A percentile compares a stretch with the other conserved stretches of the same genome.
Conservation (phyloP, 2,329 filamentous ascomycete species). For the Ophiostoma angusticollis region DNA sequence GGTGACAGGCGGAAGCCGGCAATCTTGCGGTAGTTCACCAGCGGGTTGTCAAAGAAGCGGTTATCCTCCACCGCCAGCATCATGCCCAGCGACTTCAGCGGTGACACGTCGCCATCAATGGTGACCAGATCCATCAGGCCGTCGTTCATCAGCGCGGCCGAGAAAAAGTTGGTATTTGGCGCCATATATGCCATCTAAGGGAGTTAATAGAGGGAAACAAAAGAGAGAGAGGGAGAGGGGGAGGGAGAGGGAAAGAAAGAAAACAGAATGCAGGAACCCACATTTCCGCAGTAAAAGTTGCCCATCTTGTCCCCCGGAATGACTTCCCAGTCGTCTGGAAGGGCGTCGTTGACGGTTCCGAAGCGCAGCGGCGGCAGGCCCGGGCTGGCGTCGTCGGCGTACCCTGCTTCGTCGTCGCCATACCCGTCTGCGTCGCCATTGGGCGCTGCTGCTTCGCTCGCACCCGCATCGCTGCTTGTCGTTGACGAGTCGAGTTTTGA, state of each 20-base stretch:
- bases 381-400: conserved; percentile 17
- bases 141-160: conserved; percentile 68
- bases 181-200: conserved; percentile 78
- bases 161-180: conserved; percentile 75
- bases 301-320: conserved; percentile 65
- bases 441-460: not conserved
- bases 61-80: conserved; percentile 60
- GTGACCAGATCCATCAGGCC: conserved; percentile 76
- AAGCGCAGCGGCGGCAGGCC: conserved; percentile 64
- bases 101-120: conserved; percentile 62
- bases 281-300: conserved; percentile 89
- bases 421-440: conserved; percentile 1
- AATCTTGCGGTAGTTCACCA: conserved; percentile 73
- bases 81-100: conserved; percentile 52
- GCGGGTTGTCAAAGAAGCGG: conserved; percentile 65
- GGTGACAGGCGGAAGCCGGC: conserved; percentile 79
- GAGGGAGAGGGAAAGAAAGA: not conserved
- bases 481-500: conserved; percentile 6
- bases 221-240: not conserved
- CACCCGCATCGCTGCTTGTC: not conserved
- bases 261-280: conserved; percentile 29
- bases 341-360: conserved; percentile 63
- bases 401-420: conserved; percentile 11
- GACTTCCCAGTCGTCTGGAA: conserved; percentile 67
- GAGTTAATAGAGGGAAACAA: not conserved